These are phyloP conservation scores for Ensete glaucum DNA, from an alignment of 176 grass and related monocot genomes.

Conservation along the genomic window DNA sequence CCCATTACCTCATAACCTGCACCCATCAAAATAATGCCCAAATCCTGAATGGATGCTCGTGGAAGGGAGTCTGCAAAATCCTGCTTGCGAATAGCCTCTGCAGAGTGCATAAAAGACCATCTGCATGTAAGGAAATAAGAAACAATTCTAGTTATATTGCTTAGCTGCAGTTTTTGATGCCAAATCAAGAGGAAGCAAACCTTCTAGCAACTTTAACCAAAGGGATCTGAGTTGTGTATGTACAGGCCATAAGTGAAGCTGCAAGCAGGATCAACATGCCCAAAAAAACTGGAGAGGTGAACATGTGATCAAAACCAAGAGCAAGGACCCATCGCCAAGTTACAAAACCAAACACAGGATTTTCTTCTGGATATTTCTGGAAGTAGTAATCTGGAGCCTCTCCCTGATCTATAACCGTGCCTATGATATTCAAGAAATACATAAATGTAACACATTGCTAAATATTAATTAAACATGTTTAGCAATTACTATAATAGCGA, in stretches of 20 bases:
- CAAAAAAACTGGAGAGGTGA: constrained; percentile 77
- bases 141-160: constrained; percentile 1
- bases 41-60: constrained; percentile 69
- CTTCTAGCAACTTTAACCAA: constrained; percentile 89
- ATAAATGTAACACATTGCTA: constrained; percentile 1
- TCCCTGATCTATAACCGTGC: constrained; percentile 76
- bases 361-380: constrained; percentile 69
- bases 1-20: constrained; percentile 74
- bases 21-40: constrained; percentile 83
- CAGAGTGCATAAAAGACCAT: constrained; percentile 81
- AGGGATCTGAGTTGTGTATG: constrained; percentile 83
- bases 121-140: constrained; percentile 28
- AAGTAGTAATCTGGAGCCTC: constrained; percentile 74
- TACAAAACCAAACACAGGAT: constrained; percentile 66
- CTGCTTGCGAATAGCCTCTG: constrained; percentile 54
- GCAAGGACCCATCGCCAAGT: constrained; percentile 90
- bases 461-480: not conserved
- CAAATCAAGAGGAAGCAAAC: constrained; percentile 21
- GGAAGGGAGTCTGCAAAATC: constrained; percentile 75
- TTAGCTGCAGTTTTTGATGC: not conserved
- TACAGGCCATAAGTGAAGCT: constrained; percentile 84
- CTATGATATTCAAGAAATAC: constrained; percentile 25
- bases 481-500: not conserved
- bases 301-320: constrained; percentile 98
- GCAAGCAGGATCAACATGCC: constrained; percentile 73